These are phyloP conservation scores for Fusarium musae DNA, from an alignment of 2,329 filamentous ascomycete genomes.

Conservation along the genomic window DNA sequence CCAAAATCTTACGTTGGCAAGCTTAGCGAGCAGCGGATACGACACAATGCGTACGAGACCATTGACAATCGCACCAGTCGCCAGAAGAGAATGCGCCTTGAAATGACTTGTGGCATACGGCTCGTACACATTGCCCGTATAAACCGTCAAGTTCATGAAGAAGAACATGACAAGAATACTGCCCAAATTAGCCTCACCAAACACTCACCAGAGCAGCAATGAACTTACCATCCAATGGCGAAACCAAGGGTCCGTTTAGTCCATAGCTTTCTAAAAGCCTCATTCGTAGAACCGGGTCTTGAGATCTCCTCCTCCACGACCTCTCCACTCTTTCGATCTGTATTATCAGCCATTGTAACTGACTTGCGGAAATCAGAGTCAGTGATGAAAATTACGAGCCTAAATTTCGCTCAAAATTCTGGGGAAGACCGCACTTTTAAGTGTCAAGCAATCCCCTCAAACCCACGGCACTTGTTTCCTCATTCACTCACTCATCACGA, in stretches of 20 bases:
- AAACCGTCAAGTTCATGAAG: slow-evolving; percentile 36
- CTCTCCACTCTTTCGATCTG: background rate
- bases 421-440: background rate
- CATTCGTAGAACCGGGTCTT: slow-evolving; percentile 11
- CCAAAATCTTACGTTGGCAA: slow-evolving; percentile 14
- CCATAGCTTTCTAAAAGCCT: slow-evolving; percentile 31
- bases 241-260: background rate
- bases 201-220: fast-evolving
- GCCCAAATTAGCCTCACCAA: background rate
- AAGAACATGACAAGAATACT: slow-evolving; percentile 37
- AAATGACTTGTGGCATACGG: slow-evolving; percentile 35
- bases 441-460: background rate
- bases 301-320: background rate
- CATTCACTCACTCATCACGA: slow-evolving; percentile 16
- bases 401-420: background rate
- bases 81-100: slow-evolving; percentile 22
- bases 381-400: background rate
- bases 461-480: slow-evolving; percentile 9
- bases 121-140: slow-evolving; percentile 36
- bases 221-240: slow-evolving; percentile 21
- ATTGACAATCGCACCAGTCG: slow-evolving; percentile 25
- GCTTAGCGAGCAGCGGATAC: slow-evolving; percentile 30
- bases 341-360: background rate
- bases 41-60: slow-evolving; percentile 29
- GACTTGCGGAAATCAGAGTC: background rate